These are phyloP conservation scores for Cryphonectria parasitica DNA, from an alignment of 2,329 filamentous ascomycete genomes.

Conservation along the genomic window DNA sequence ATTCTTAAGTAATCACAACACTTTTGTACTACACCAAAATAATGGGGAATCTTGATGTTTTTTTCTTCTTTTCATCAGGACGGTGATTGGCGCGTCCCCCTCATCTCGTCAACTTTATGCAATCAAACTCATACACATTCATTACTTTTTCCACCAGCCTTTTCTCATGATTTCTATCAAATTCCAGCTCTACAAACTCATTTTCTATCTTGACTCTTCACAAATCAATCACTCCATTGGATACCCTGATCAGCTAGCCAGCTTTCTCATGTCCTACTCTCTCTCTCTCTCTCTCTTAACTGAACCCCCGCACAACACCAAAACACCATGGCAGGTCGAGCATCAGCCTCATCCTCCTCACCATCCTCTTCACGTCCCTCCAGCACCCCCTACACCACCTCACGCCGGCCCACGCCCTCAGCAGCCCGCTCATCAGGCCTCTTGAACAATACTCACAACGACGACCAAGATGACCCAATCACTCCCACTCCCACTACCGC, in stretches of 20 bases:
- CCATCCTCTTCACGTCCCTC: not conserved
- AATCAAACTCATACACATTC: conserved; percentile 13
- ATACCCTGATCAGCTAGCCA: not conserved
- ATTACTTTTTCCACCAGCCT: not conserved
- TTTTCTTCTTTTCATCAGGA: too few species aligned
- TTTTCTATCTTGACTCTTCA: not conserved
- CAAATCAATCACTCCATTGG: not conserved
- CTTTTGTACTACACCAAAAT: not conserved
- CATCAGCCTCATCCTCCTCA: not conserved
- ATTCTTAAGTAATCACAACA: not conserved
- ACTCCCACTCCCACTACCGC: not conserved
- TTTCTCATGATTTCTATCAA: not conserved
- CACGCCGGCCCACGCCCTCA: conserved; percentile 20
- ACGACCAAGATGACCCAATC: not conserved
- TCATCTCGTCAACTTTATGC: conserved; percentile 15
- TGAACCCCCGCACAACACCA: not conserved
- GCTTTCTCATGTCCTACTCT: too few species aligned
- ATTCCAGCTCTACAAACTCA: not conserved
- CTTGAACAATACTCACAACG: not conserved
- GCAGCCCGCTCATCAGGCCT: conserved; percentile 24
- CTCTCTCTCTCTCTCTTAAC: too few species aligned
- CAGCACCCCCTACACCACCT: conserved; percentile 7
- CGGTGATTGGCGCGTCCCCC: not conserved
- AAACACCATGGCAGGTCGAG: not conserved
- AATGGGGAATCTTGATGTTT: not conserved